A percentile compares a stretch with the other conserved stretches of the same genome.
Evolutionary conservation across 192 early-diverging fungal species (phyloP).

Genomic region (Backusella sp.): DNA sequence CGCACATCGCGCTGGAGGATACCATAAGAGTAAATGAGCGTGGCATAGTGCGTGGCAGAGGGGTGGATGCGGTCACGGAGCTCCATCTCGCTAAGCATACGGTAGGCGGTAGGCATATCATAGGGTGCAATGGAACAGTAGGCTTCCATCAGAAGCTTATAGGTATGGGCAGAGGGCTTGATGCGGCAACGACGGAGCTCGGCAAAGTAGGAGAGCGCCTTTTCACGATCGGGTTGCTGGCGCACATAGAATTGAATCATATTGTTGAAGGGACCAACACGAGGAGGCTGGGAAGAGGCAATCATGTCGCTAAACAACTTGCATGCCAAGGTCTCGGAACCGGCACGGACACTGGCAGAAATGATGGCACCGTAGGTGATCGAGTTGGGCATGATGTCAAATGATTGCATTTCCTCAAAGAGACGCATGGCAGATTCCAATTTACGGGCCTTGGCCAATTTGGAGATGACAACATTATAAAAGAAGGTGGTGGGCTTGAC

Average conservation of each 20-base stretch:
- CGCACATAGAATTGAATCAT: conserved; percentile 65
- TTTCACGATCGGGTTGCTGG: conserved; percentile 47
- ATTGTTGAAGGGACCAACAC: conserved; percentile 52
- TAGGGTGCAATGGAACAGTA: conserved; percentile 53
- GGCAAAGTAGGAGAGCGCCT: conserved; percentile 47
- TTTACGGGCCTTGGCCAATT: conserved; percentile 56
- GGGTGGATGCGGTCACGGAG: conserved; percentile 36
- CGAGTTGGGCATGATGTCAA: conserved; percentile 45
- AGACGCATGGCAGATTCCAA: conserved; percentile 45
- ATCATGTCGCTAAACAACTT: conserved; percentile 50
- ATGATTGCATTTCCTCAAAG: conserved; percentile 52
- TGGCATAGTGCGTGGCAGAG: conserved; percentile 49
- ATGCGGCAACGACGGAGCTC: conserved; percentile 39
- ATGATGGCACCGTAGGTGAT: conserved; percentile 58
- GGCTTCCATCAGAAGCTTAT: conserved; percentile 53
- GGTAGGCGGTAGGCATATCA: conserved; percentile 50
- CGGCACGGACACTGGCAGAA: conserved; percentile 51
- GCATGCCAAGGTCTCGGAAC: conserved; percentile 47
- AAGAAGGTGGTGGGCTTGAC: conserved; percentile 55
- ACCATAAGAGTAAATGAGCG: conserved; percentile 55
- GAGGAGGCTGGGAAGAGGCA: conserved; percentile 42
- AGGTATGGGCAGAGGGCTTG: conserved; percentile 50
- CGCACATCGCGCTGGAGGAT: conserved; percentile 46
- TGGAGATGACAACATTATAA: conserved; percentile 61
- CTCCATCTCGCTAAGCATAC: conserved; percentile 43